Conservation (phyloP, 2,329 filamentous ascomycete genomes). For the Magnaporthiopsis poae region DNA sequence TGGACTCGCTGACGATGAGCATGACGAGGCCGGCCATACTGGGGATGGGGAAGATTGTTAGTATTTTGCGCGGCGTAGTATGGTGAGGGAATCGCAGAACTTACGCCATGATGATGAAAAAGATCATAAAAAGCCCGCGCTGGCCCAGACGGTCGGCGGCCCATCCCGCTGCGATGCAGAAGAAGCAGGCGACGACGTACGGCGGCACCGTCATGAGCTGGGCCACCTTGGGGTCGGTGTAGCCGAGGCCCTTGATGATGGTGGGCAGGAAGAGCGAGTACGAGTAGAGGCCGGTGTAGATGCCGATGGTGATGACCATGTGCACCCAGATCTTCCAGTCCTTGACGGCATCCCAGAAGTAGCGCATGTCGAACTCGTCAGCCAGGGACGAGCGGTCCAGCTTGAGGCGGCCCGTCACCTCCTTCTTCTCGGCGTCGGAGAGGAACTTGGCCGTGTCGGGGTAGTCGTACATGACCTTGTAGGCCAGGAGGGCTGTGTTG, state of each 20-base stretch:
- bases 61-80: not conserved
- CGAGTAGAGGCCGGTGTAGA: constrained; percentile 23
- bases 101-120: constrained; percentile 32
- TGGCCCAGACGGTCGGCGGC: constrained; percentile 45
- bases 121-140: constrained; percentile 45
- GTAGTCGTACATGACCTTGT: constrained; percentile 69
- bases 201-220: constrained; percentile 14
- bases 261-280: constrained; percentile 51
- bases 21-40: constrained; percentile 13
- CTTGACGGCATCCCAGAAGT: constrained; percentile 60
- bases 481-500: constrained; percentile 40
- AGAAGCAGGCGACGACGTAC: constrained; percentile 50
- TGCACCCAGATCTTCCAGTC: constrained; percentile 70
- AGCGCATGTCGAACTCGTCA: constrained; percentile 66
- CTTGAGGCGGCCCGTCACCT: constrained; percentile 61
- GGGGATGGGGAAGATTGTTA: constrained; percentile 8
- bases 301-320: constrained; percentile 28
- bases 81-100: constrained; percentile 8
- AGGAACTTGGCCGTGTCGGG: constrained; percentile 71
- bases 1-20: constrained; percentile 18
- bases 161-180: constrained; percentile 44
- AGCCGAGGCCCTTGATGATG: constrained; percentile 49
- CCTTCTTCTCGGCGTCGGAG: constrained; percentile 56
- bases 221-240: constrained; percentile 8
- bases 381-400: constrained; percentile 56